Evolutionary conservation across 257 asterid species (phyloP).

Genomic region (Solanum sparsipilum): DNA sequence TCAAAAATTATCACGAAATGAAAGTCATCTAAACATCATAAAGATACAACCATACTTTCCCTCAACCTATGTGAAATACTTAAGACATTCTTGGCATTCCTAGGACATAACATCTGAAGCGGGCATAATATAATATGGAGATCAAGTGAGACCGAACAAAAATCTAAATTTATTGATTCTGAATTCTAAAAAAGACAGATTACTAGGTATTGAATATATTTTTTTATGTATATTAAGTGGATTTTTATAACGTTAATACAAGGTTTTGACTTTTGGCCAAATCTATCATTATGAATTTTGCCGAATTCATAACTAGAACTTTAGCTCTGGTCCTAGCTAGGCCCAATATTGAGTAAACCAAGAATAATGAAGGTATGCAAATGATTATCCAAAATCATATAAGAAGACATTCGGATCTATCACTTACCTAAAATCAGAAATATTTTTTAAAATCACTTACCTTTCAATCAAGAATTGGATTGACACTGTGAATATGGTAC

Average conservation of each 20-base stretch:
- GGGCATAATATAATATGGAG: background rate
- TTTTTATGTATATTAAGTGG: background rate
- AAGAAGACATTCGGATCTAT: background rate
- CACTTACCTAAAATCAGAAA: background rate
- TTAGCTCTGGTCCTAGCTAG: background rate
- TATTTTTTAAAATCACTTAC: background rate
- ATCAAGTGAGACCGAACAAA: background rate
- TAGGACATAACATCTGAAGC: background rate
- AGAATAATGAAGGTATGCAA: background rate
- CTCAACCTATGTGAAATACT: background rate
- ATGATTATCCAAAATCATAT: background rate
- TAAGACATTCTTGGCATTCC: background rate
- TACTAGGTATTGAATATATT: background rate
- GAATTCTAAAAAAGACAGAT: background rate
- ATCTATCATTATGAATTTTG: background rate
- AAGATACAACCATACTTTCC: background rate
- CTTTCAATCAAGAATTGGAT: background rate
- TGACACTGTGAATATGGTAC: background rate
- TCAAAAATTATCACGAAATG: background rate
- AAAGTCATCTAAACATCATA: background rate
- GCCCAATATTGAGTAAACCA: background rate
- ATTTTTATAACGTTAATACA: background rate
- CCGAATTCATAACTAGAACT: background rate
- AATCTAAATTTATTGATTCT: background rate
- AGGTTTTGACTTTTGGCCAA: background rate